Evolutionary conservation across 495 filamentous ascomycete species (phyloP), one percentile per base, ranked within the genome.

Genomic region (Baudoinia panamericana): DNA sequence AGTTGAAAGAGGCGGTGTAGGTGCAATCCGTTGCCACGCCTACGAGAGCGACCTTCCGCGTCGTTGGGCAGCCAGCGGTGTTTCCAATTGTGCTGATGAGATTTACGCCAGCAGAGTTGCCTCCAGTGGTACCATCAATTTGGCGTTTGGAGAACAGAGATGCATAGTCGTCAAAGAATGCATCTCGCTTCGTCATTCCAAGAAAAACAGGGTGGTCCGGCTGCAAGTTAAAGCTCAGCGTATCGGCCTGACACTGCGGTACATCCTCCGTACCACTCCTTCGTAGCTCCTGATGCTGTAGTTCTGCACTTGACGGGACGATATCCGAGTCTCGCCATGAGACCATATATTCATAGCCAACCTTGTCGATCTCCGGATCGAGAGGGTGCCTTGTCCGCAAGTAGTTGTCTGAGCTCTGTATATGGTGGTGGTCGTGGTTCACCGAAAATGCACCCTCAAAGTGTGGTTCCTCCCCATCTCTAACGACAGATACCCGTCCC

Each of bases 1-100:
- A 68, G 22, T 69, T 66, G 55, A 96, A 93, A 13, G 67, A 63
- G 1, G 63, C 63, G 38, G 76, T 83, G 54, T 94, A 95, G 6
- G 72, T 76, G 65, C 90, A 97, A 58, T 97, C 90, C 0, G 85
- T 90, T 5, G 86, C 86, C 15, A 97, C 78, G 10, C 90, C 90
- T 17, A 97, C 76, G 43, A 96, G 62, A 5, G 92, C 90, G 23
- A 97, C 84, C 59, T 82, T 85, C 41, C 84, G 75, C 4, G 84
- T 88, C 5, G 68, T 76, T 30, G 92, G 92, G 55, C 90, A 97
- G 32, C 90, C 90, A 9, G 60, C 56, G 0, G 78, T 81, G 31
- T 71, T 73, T 20, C 88, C 90, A 52, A 97, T 93, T n/a, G 72
- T 84, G 19, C 61, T 69, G 22, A 67, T 69, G 43, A 95, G 62